phyloP scores from a whole-genome alignment of 164 flowering plant species.

The Protea cynaroides region DNA sequence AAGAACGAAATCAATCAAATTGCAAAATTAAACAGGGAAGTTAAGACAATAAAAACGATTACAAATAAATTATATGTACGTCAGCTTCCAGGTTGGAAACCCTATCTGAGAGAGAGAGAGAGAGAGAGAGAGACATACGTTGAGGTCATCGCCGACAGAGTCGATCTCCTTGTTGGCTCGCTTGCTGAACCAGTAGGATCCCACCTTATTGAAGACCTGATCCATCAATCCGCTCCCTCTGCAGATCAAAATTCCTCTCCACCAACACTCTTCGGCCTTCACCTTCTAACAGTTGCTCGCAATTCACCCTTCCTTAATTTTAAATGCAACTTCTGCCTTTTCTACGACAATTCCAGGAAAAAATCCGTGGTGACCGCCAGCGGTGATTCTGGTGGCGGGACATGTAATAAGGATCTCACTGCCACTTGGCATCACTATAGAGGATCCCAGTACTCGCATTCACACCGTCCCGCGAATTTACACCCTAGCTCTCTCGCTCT shows the following conservation, averaged over 20 bases:
- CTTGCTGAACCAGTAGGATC: conserved; percentile 62
- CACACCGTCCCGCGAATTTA: neutral
- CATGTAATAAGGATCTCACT: too few relatives aligned
- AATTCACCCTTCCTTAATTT: neutral
- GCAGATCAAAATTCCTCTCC: neutral
- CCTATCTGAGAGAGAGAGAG: neutral
- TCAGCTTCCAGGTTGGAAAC: neutral
- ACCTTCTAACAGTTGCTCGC: neutral
- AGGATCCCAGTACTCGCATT: too few relatives aligned
- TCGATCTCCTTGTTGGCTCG: conserved; percentile 63
- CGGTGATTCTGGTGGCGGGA: too few relatives aligned
- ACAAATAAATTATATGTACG: too few relatives aligned
- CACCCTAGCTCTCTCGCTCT: too few relatives aligned
- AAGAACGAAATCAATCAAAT: neutral
- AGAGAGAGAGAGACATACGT: conserved; percentile 29
- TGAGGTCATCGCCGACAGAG: conserved; percentile 67
- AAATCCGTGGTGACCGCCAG: too few relatives aligned
- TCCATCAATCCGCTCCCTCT: conserved; percentile 37
- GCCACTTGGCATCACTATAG: too few relatives aligned
- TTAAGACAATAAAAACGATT: neutral
- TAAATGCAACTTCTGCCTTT: neutral
- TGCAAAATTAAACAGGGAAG: neutral
- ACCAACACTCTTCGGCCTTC: neutral
- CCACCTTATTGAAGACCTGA: conserved; percentile 68
- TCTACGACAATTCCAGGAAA: too few relatives aligned